A percentile compares a stretch with the other conserved stretches of the same genome.
phyloP scores from a whole-genome alignment of 495 filamentous ascomycete species.

The Podospora tetraspora region DNA sequence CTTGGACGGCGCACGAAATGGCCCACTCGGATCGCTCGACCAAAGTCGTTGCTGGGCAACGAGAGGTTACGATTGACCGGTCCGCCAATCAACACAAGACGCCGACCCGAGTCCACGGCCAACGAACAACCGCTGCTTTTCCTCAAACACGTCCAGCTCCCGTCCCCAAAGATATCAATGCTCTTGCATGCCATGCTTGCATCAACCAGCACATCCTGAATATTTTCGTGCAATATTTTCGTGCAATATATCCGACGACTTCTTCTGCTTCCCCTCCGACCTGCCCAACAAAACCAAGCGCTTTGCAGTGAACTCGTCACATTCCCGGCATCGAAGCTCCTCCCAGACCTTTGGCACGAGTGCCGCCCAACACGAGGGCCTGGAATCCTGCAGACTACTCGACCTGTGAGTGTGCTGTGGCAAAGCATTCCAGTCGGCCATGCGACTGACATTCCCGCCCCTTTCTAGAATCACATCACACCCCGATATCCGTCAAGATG shows the following conservation, averaged over 20 bases:
- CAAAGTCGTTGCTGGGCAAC: background rate
- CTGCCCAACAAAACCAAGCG: background rate
- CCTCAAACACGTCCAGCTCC: background rate
- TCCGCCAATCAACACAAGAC: background rate
- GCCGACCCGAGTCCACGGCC: background rate
- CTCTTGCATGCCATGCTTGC: background rate
- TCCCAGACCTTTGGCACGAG: background rate
- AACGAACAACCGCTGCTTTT: background rate
- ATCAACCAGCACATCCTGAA: background rate
- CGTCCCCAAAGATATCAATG: background rate
- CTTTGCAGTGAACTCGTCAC: background rate
- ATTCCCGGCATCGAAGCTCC: background rate
- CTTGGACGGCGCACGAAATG: background rate
- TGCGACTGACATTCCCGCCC: background rate
- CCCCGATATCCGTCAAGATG: constrained; percentile 18
- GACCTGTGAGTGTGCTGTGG: background rate
- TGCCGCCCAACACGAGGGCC: background rate
- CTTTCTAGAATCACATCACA: background rate
- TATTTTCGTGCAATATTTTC: background rate
- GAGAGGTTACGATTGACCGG: background rate
- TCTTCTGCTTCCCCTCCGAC: background rate
- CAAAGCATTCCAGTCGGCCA: background rate
- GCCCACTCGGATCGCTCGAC: background rate
- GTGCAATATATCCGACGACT: background rate
- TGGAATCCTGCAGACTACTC: background rate